Percentiles rank a stretch among this genome's conserved stretches.
Evolutionary conservation across 805 yeast species (phyloP).

Genomic region (Kodamaea fukazawae): DNA sequence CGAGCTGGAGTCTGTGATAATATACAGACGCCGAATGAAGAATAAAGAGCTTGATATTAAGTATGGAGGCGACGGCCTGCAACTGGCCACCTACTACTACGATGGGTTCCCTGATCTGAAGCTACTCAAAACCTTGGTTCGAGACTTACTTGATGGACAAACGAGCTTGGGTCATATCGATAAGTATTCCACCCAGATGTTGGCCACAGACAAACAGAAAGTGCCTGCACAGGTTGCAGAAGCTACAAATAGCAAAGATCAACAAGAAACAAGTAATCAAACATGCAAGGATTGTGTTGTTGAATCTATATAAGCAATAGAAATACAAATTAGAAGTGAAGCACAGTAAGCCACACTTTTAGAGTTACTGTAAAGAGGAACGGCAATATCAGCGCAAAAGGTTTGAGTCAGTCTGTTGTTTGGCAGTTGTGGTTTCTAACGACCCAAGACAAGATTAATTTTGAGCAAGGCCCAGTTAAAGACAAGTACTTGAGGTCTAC

Average conservation of each 20-base stretch:
- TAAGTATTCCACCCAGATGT: slow-evolving; percentile 8
- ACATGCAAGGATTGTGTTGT: slow-evolving; percentile 1
- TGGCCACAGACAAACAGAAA: neutral
- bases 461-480: too few species aligned
- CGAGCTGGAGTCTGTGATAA: slow-evolving; percentile 18
- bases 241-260: neutral
- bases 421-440: too few species aligned
- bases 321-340: slow-evolving; percentile 3
- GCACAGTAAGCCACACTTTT: too few species aligned
- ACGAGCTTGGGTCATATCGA: slow-evolving; percentile 66
- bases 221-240: neutral
- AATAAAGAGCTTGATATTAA: slow-evolving; percentile 23
- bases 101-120: slow-evolving; percentile 90
- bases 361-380: too few species aligned
- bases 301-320: slow-evolving; percentile 3
- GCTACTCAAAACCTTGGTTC: slow-evolving; percentile 62
- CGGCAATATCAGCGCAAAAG: too few species aligned
- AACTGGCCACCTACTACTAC: slow-evolving; percentile 31
- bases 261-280: neutral
- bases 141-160: slow-evolving; percentile 57
- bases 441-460: too few species aligned
- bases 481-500: too few species aligned
- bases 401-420: too few species aligned
- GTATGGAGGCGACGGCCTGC: slow-evolving; percentile 18
- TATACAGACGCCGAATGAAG: slow-evolving; percentile 57